Conservation (phyloP, 805 yeast species). For the Kregervanrija pseudodelftensis region DNA sequence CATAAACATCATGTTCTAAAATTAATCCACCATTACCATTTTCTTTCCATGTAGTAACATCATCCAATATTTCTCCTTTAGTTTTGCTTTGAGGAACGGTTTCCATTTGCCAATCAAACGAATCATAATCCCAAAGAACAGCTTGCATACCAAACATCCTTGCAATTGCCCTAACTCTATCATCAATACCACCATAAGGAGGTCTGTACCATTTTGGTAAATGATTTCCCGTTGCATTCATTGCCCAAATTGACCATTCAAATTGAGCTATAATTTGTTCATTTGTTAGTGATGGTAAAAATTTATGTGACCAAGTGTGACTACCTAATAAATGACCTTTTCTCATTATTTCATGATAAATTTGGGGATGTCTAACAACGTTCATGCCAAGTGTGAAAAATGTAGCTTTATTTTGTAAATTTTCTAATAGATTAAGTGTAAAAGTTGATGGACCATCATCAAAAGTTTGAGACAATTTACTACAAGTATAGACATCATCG, state of each 20-base stretch:
- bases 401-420: slow-evolving; percentile 53
- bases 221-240: slow-evolving; percentile 88
- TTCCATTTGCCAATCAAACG: slow-evolving; percentile 82
- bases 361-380: slow-evolving; percentile 68
- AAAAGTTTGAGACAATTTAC: slow-evolving; percentile 73
- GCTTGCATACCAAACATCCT: slow-evolving; percentile 81
- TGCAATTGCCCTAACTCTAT: slow-evolving; percentile 72
- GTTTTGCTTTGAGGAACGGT: slow-evolving; percentile 37
- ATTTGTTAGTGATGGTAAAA: slow-evolving; percentile 68
- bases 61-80: slow-evolving; percentile 45
- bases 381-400: slow-evolving; percentile 84
- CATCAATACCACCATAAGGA: slow-evolving; percentile 92
- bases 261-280: slow-evolving; percentile 83
- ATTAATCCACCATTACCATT: slow-evolving; percentile 51
- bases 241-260: slow-evolving; percentile 96
- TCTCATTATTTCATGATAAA: slow-evolving; percentile 47
- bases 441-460: slow-evolving; percentile 90
- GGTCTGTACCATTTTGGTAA: slow-evolving; percentile 93
- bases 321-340: slow-evolving; percentile 77
- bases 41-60: slow-evolving; percentile 46
- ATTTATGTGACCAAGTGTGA: slow-evolving; percentile 91
- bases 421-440: slow-evolving; percentile 52
- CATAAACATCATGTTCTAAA: slow-evolving; percentile 78
- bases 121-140: slow-evolving; percentile 87
- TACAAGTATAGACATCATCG: slow-evolving; percentile 75